Conservation (phyloP, 192 early-diverging fungal species). For the Backusella macrospora region DNA sequence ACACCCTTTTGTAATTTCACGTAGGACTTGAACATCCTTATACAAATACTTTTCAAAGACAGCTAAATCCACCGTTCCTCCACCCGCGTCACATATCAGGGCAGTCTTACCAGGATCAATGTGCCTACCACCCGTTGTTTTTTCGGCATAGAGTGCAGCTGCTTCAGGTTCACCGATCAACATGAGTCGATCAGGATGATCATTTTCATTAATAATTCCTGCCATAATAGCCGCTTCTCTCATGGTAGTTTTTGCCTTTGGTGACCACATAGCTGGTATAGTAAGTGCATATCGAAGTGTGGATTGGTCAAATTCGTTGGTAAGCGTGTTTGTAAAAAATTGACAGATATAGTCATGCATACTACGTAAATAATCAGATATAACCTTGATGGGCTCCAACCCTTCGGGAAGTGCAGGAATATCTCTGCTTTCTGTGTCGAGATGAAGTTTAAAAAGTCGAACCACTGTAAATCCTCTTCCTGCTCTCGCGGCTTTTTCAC, state of each 20-base stretch:
- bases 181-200: constrained; percentile 49
- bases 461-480: constrained; percentile 40
- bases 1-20: constrained; percentile 54
- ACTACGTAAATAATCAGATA: constrained; percentile 53
- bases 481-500: constrained; percentile 42
- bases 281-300: constrained; percentile 51
- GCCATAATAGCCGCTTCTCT: constrained; percentile 49
- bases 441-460: constrained; percentile 52
- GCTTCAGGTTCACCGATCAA: constrained; percentile 46
- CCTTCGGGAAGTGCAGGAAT: constrained; percentile 46
- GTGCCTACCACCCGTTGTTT: constrained; percentile 42
- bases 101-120: constrained; percentile 46
- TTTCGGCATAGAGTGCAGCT: constrained; percentile 53
- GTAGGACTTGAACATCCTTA: constrained; percentile 23
- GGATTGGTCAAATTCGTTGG: constrained; percentile 38
- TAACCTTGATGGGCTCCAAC: constrained; percentile 49
- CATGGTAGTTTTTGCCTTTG: constrained; percentile 50
- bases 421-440: constrained; percentile 47
- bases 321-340: constrained; percentile 22
- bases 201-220: constrained; percentile 42
- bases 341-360: constrained; percentile 41
- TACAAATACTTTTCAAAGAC: constrained; percentile 7
- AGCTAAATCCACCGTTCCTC: constrained; percentile 57
- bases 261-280: constrained; percentile 55
- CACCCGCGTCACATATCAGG: constrained; percentile 57